Evolutionary conservation across 2,329 filamentous ascomycete genomes (phyloP).

Genomic region (Pseudogymnoascus verrucosus): DNA sequence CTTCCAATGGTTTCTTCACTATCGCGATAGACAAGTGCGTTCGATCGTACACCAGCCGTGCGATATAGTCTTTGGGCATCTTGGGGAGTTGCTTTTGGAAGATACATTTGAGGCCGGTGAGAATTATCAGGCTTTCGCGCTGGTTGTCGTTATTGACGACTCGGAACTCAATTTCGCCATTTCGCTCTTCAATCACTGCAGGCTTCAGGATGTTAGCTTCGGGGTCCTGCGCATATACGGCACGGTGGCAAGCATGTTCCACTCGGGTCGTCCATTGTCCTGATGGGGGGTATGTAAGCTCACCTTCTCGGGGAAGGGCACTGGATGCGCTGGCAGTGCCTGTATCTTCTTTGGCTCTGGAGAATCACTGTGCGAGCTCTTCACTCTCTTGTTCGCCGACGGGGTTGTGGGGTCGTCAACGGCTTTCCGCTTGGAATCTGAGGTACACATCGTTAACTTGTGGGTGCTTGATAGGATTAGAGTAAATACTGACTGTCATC

Average conservation of each 20-base stretch:
- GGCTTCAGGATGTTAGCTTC: conserved; percentile 43
- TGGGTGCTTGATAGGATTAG: neutral
- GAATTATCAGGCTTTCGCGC: conserved; percentile 81
- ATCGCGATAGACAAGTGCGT: conserved; percentile 96
- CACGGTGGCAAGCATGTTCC: neutral
- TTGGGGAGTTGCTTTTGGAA: conserved; percentile 98
- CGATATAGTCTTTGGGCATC: conserved; percentile 99
- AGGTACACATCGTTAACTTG: neutral
- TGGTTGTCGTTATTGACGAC: conserved; percentile 95
- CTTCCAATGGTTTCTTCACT: conserved; percentile 90
- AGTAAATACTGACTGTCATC: neutral
- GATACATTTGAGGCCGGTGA: conserved; percentile 93
- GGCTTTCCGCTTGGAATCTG: conserved; percentile 65
- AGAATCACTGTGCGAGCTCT: conserved; percentile 38
- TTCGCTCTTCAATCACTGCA: conserved; percentile 86
- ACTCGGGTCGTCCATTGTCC: too few relatives aligned
- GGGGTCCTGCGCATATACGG: neutral
- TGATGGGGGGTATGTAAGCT: conserved; percentile 13
- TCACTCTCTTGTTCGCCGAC: conserved; percentile 56
- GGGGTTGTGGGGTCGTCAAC: conserved; percentile 55
- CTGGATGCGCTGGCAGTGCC: conserved; percentile 48
- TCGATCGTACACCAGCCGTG: conserved; percentile 91
- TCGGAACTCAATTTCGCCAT: conserved; percentile 90
- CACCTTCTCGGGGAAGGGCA: conserved; percentile 86
- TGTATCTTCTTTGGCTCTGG: conserved; percentile 43